Evolutionary conservation across 805 yeast species (phyloP), one percentile per base, ranked within the genome.

Genomic region (Candida loeiensis): DNA sequence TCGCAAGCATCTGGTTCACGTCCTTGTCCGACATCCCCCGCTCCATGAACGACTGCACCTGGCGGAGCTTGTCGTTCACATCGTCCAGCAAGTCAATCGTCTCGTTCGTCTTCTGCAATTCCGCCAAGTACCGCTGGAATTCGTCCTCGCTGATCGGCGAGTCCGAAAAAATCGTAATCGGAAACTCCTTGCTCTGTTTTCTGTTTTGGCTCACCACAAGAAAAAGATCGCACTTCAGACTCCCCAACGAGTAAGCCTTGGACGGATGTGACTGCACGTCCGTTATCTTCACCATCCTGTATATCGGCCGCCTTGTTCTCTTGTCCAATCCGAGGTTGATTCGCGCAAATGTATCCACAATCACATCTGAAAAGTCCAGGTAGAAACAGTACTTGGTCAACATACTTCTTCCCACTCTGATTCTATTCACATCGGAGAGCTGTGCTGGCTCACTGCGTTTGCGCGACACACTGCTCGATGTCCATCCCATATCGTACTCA

Each of bases 201-300:
- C 74, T 73, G 37, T 95, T 96, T 57, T 87, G 95, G n/a, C 90
- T 74, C 11, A 87, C 91, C 39, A 78, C 69, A 48, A 91, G 69
- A 48, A 76, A 80, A 11, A 72, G 59, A 46, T 74, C 76, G 42
- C 74, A 69, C 45, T 68, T 69, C 40, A 61, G 64, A 18, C 62
- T 68, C 13, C 66, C 60, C 32, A 77, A 49, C 25, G 58, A 58
- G 51, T 77, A 77, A 8, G 67, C 63, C 41, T 63, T 68, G 26
- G 59, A 61, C 2, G 72, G 71, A 9, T 47, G 51, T 35, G 66
- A 62, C 18, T 74, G 75, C 6, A 85, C 76, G 40, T 77, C 82
- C 49, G 81, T 84, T 32, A 93, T 79, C 55, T 78, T 82, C 36
- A 91, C 95, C 77, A 91, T 75, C 52, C 97, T 75, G 63, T 93